Conservation (phyloP, 805 yeast genomes). For the Kluyveromyces siamensis region DNA sequence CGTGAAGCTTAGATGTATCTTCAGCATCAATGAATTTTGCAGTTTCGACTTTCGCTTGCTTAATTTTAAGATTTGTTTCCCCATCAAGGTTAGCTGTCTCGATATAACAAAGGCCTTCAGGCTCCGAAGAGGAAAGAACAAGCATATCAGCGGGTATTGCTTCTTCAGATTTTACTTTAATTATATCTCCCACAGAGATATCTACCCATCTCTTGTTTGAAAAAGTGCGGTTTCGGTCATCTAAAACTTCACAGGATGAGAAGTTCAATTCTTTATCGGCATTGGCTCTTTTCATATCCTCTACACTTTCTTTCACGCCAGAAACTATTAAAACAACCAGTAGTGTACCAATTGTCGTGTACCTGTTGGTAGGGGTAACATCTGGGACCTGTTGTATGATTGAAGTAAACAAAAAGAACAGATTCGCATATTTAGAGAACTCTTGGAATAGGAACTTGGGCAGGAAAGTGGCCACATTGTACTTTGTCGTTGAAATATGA, state of each 20-base stretch:
- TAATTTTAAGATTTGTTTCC: constrained; percentile 92
- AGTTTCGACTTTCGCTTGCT: constrained; percentile 79
- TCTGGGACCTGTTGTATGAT: constrained; percentile 93
- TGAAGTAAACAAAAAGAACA: constrained; percentile 88
- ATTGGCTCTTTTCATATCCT: constrained; percentile 77
- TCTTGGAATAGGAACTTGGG: constrained; percentile 96
- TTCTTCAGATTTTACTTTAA: constrained; percentile 75
- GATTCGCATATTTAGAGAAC: constrained; percentile 92
- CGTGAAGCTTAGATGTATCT: constrained; percentile 44
- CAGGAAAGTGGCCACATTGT: constrained; percentile 83
- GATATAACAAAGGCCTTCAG: constrained; percentile 94
- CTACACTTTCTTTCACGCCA: constrained; percentile 83
- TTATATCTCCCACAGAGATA: constrained; percentile 85
- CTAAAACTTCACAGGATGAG: constrained; percentile 60
- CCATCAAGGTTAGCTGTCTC: constrained; percentile 98
- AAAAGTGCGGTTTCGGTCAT: constrained; percentile 52
- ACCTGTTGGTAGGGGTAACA: constrained; percentile 93
- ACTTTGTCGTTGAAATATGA: constrained; percentile 90
- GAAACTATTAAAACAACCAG: constrained; percentile 79
- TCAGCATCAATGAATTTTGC: constrained; percentile 58
- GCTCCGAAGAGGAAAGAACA: constrained; percentile 85
- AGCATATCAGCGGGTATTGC: constrained; percentile 91
- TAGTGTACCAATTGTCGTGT: constrained; percentile 89
- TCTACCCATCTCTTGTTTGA: constrained; percentile 70
- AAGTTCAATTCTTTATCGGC: constrained; percentile 87